Evolutionary conservation across 768 basidiomycete genomes (phyloP).

Genomic region (Tricholoma sp.): DNA sequence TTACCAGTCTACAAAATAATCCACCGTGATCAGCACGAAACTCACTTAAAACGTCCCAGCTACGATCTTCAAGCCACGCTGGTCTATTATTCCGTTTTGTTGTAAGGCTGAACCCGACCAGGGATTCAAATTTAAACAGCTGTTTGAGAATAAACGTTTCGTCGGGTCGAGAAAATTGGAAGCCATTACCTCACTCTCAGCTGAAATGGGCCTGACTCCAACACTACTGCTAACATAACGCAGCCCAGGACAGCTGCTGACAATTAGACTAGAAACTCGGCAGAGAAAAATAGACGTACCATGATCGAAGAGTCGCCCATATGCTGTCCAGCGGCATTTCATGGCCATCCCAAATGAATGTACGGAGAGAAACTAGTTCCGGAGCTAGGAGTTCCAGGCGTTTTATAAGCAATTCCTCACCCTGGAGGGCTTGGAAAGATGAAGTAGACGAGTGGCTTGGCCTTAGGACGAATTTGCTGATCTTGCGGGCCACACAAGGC

Average conservation of each 20-base stretch:
- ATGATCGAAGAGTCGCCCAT: constrained; percentile 15
- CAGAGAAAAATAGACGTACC: constrained; percentile 5
- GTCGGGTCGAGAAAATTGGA: neutral
- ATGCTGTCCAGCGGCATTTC: constrained; percentile 16
- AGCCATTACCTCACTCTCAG: constrained; percentile 16
- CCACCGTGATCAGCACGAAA: neutral
- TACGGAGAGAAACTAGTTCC: constrained; percentile 10
- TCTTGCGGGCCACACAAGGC: constrained; percentile 10
- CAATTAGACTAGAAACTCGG: neutral
- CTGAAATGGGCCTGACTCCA: constrained; percentile 10
- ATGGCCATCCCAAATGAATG: constrained; percentile 21
- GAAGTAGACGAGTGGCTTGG: constrained; percentile 13
- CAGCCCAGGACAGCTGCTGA: constrained; percentile 17
- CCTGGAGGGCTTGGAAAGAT: constrained; percentile 8
- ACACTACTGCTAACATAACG: constrained; percentile 17
- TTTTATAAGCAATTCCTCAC: constrained; percentile 9
- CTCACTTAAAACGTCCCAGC: neutral
- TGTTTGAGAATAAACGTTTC: neutral
- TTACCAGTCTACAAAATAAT: neutral
- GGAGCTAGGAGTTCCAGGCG: constrained; percentile 13
- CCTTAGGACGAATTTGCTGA: constrained; percentile 16
- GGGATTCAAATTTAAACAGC: constrained; percentile 19
- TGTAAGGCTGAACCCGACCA: constrained; percentile 16
- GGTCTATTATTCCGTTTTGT: constrained; percentile 13
- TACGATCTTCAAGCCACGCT: neutral